Percentiles rank a stretch among this genome's conserved stretches.
phyloP scores from a whole-genome alignment of 139 green algal genomes.

The Volvox reticuliferus region DNA sequence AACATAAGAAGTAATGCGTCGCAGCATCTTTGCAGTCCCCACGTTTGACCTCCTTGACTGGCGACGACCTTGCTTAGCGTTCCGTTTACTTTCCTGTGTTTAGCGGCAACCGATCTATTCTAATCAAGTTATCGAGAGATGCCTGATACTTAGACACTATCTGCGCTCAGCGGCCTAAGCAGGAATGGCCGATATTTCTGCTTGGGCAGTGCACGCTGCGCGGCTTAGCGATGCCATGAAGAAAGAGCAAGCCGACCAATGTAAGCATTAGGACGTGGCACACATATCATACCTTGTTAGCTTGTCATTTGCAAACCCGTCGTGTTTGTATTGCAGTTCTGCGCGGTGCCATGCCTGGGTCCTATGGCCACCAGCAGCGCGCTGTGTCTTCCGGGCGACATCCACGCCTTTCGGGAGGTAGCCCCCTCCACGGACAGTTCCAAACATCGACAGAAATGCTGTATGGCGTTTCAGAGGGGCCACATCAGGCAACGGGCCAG shows the following conservation, averaged over 20 bases:
- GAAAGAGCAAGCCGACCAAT: not conserved
- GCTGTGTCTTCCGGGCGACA: conserved; percentile 16
- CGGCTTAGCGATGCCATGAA: not conserved
- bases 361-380: conserved; percentile 11
- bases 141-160: too few relatives aligned
- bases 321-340: not conserved
- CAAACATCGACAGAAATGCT: not conserved
- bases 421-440: not conserved
- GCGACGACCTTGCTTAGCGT: too few relatives aligned
- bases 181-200: not conserved
- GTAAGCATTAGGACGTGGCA: not conserved
- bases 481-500: too few relatives aligned
- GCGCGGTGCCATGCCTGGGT: not conserved
- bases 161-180: not conserved
- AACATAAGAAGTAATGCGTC: not conserved
- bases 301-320: not conserved
- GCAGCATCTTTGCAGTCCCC: not conserved
- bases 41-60: too few relatives aligned
- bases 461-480: not conserved
- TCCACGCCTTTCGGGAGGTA: not conserved
- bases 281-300: not conserved
- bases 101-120: too few relatives aligned
- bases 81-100: too few relatives aligned
- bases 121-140: too few relatives aligned
- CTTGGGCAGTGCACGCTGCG: not conserved